A percentile compares a stretch with the other conserved stretches of the same genome.
Evolutionary conservation across 805 yeast genomes (phyloP).

Genomic region (Yamadazyma sp.): DNA sequence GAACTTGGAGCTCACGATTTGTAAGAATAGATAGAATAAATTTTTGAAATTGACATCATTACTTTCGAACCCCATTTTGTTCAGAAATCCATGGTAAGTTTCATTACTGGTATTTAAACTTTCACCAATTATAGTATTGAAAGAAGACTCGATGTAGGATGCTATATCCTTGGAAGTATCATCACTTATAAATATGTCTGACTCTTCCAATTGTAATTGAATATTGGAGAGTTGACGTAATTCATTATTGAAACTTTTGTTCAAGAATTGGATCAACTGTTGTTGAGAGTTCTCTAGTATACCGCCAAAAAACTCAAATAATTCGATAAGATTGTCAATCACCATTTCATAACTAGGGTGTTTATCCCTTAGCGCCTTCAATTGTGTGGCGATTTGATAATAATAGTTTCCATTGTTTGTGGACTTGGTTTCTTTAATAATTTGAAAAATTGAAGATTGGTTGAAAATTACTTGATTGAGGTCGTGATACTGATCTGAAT

Average conservation of each 20-base stretch:
- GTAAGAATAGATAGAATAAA: conserved; percentile 12
- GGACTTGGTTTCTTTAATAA: background rate
- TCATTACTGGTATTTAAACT: background rate
- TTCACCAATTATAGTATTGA: background rate
- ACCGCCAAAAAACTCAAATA: background rate
- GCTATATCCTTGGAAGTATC: background rate
- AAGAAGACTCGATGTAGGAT: background rate
- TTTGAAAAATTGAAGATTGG: conserved; percentile 1
- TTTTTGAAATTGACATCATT: conserved; percentile 9
- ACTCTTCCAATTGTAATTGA: conserved; percentile 10
- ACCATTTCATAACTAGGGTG: conserved; percentile 1
- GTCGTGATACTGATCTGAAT: background rate
- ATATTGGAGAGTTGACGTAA: conserved; percentile 11
- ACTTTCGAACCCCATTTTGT: conserved; percentile 7
- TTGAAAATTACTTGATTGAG: background rate
- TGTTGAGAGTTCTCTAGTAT: background rate
- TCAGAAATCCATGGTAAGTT: conserved; percentile 10
- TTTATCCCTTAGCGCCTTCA: background rate
- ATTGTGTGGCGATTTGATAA: background rate
- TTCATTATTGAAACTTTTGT: conserved; percentile 12
- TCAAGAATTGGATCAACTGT: conserved; percentile 5
- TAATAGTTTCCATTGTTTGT: background rate
- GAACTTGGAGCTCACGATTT: conserved; percentile 3
- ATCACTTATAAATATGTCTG: conserved; percentile 5
- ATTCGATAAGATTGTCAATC: background rate